Evolutionary conservation across 2,329 filamentous ascomycete genomes (phyloP).

Genomic region (Talaromyces funiculosus): DNA sequence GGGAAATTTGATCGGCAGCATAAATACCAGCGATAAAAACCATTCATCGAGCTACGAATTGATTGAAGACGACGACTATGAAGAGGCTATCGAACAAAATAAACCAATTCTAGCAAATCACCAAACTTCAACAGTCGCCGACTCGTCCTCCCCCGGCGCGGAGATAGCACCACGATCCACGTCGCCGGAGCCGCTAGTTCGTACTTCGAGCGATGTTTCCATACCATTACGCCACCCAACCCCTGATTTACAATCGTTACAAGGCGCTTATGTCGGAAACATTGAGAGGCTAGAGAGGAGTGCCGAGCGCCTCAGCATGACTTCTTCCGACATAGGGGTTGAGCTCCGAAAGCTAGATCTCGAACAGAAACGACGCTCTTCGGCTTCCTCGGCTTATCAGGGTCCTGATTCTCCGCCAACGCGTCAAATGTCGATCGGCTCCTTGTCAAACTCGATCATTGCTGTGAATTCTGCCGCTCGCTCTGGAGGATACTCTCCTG

Average conservation of each 20-base stretch:
- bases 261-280: slow-evolving; percentile 47
- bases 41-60: slow-evolving; percentile 36
- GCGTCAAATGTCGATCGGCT: slow-evolving; percentile 32
- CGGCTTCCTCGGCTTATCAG: slow-evolving; percentile 20
- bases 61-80: slow-evolving; percentile 44
- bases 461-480: slow-evolving; percentile 30
- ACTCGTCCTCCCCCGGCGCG: neutral
- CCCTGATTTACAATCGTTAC: slow-evolving; percentile 46
- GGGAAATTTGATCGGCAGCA: slow-evolving; percentile 6
- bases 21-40: slow-evolving; percentile 14
- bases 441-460: slow-evolving; percentile 39
- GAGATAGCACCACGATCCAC: slow-evolving; percentile 10
- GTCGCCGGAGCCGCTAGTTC: slow-evolving; percentile 30
- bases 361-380: slow-evolving; percentile 40
- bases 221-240: slow-evolving; percentile 44
- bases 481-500: slow-evolving; percentile 38
- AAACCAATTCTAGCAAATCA: slow-evolving; percentile 8
- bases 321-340: slow-evolving; percentile 40
- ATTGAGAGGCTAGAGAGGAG: slow-evolving; percentile 46
- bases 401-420: slow-evolving; percentile 14
- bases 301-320: slow-evolving; percentile 45
- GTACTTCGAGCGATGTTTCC: slow-evolving; percentile 36
- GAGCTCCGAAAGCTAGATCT: slow-evolving; percentile 43
- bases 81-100: slow-evolving; percentile 24
- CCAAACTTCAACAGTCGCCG: slow-evolving; percentile 5